These are phyloP conservation scores for Colletotrichum falcatum DNA, from an alignment of 2,329 filamentous ascomycete species.

Conservation along the genomic window DNA sequence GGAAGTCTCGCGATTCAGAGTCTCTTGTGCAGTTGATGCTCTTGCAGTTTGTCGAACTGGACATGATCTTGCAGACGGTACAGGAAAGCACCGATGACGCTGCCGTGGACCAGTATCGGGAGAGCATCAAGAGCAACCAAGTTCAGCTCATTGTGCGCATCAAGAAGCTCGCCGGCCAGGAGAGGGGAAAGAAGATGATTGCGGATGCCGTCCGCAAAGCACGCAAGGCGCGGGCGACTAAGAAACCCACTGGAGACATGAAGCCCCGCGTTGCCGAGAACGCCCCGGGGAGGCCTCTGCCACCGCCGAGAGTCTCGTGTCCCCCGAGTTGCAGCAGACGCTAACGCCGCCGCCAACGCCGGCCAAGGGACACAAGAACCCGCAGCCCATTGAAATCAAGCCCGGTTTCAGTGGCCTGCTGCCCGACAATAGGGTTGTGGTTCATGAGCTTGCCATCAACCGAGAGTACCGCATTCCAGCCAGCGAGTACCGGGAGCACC, in stretches of 20 bases:
- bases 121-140: conserved; percentile 86
- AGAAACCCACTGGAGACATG: conserved; percentile 76
- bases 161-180: conserved; percentile 79
- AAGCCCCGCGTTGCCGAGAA: conserved; percentile 74
- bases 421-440: conserved; percentile 79
- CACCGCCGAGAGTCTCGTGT: conserved; percentile 52
- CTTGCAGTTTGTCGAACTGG: conserved; percentile 86
- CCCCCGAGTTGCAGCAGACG: conserved; percentile 62
- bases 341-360: conserved; percentile 67
- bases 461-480: conserved; percentile 79
- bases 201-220: conserved; percentile 80
- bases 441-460: conserved; percentile 85
- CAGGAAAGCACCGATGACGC: conserved; percentile 81
- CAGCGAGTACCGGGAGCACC: conserved; percentile 69
- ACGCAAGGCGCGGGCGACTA: conserved; percentile 71
- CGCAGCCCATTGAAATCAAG: conserved; percentile 52
- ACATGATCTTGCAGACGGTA: conserved; percentile 86
- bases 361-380: conserved; percentile 54
- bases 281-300: conserved; percentile 52
- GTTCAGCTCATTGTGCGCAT: conserved; percentile 83
- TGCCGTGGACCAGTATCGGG: conserved; percentile 80
- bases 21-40: conserved; percentile 86
- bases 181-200: conserved; percentile 78
- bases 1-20: conserved; percentile 84
- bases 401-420: conserved; percentile 65